Base-by-base conservation (phyloP, 2,329 filamentous ascomycete genomes). In the Nemania sp. region DNA sequence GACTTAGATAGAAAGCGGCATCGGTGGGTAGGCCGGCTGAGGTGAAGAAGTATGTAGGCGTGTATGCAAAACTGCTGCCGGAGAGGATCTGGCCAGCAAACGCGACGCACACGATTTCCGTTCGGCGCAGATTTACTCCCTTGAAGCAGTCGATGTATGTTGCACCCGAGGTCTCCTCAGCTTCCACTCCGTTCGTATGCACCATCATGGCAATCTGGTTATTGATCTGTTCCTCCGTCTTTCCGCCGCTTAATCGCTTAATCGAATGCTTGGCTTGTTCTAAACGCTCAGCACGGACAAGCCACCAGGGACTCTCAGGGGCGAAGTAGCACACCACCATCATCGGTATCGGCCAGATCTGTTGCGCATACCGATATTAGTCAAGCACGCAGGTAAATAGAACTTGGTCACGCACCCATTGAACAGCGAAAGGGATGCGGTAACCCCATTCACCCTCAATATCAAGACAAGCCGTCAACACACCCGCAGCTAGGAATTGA, bases 101-200 rank as follows among this genome's bases (percentile, higher is more conserved):
- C 5, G 73, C 72, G 48, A 78, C 67, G 57, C 76, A 74, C 18
- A 75, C 76, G 21, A 81, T 79, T 58, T 80, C 78, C 0, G 78
- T 80, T 21, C 80, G 73, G 0, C 79, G 74, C 4, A 79, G 69
- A 58, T 84, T 78, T 5, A 71, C 66, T 12, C 76, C 77, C 34
- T 75, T 75, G 69, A 84, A 83, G 64, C 80, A 82, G 68, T 83
- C 79, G 25, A 68, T 50, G 65, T 83, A 84, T 0, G 70, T 74
- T 1, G 76, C 76, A 2, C 79, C 80, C 1, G 67, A 66, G 0
- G 75, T 74, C 37, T 75, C 69, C n/a, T 73, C 69, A 35, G 74
- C 71, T 66, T 82, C 79, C 13, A 79, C 67, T 67, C 75, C 74
- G 54, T 79, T 77, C 0, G 78, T 82, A 50, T 80, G 74, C 5